These are phyloP conservation scores for Colletotrichum caudatum DNA, from an alignment of 2,329 filamentous ascomycete species.

Conservation along the genomic window DNA sequence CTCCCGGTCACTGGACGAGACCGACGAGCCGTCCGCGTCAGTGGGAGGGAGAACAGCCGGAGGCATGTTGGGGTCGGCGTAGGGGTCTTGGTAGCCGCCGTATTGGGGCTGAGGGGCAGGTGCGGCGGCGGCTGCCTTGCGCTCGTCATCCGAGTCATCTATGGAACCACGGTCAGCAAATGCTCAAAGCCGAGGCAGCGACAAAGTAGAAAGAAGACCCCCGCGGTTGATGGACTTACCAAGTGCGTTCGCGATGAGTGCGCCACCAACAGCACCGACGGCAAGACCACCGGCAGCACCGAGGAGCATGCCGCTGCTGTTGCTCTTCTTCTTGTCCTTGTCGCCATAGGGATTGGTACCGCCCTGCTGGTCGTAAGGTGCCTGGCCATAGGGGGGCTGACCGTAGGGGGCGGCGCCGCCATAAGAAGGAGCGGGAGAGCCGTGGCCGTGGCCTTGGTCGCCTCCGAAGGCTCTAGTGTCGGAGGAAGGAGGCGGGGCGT, in stretches of 20 bases:
- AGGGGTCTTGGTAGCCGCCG: constrained; percentile 40
- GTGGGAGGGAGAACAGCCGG: constrained; percentile 54
- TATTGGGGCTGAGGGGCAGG: constrained; percentile 36
- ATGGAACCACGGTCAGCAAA: background rate
- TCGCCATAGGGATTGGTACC: constrained; percentile 41
- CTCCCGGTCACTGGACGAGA: constrained; percentile 58
- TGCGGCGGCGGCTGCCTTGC: constrained; percentile 36
- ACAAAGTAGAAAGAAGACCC: background rate
- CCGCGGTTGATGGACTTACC: constrained; percentile 54
- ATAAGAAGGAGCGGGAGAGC: constrained; percentile 38
- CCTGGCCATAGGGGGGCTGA: constrained; percentile 38
- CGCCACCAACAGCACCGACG: constrained; percentile 68
- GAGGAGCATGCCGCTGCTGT: constrained; percentile 66
- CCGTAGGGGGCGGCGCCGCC: constrained; percentile 36
- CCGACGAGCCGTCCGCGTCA: constrained; percentile 56
- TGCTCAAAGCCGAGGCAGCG: background rate
- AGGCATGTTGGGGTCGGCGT: constrained; percentile 44
- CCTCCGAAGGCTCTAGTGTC: constrained; percentile 40
- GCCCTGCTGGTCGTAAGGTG: constrained; percentile 34
- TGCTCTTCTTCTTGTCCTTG: constrained; percentile 54
- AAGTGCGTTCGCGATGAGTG: constrained; percentile 67
- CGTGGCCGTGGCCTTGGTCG: constrained; percentile 41
- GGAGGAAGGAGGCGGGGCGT: constrained; percentile 25
- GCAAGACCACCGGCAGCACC: constrained; percentile 71
- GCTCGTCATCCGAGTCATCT: constrained; percentile 43